These are phyloP conservation scores for Sphagnum tenellum DNA, from an alignment of 225 moss, liverwort and hornwort genomes.

Conservation along the genomic window DNA sequence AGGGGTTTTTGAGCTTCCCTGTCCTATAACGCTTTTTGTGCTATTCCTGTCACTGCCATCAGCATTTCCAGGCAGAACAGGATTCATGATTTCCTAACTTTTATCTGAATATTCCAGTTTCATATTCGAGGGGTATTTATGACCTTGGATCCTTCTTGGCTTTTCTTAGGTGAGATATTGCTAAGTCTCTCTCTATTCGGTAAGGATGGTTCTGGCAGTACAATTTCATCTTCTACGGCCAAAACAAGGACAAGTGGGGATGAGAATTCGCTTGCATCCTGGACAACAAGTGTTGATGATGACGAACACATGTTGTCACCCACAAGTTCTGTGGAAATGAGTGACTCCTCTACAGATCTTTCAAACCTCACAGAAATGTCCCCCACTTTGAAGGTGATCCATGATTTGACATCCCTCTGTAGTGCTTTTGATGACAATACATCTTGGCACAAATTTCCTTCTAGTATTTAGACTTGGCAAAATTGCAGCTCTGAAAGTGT, in stretches of 20 bases:
- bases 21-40: too few species aligned
- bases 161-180: conserved; percentile 26
- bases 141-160: too few species aligned
- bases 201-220: conserved; percentile 20
- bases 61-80: too few species aligned
- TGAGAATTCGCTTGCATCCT: conserved; percentile 11
- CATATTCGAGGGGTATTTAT: not conserved
- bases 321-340: conserved; percentile 34
- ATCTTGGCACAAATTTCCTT: too few species aligned
- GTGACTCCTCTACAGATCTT: conserved; percentile 21
- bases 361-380: conserved; percentile 9
- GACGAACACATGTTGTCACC: conserved; percentile 18
- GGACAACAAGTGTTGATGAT: conserved; percentile 13
- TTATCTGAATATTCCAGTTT: not conserved
- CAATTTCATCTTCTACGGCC: not conserved
- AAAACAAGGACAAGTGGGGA: conserved; percentile 3
- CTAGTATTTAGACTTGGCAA: too few species aligned
- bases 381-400: too few species aligned
- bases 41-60: too few species aligned
- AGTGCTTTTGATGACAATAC: too few species aligned
- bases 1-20: too few species aligned
- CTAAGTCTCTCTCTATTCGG: conserved; percentile 40
- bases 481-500: too few species aligned
- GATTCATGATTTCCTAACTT: too few species aligned
- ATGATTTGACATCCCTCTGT: too few species aligned